Evolutionary conservation across 768 basidiomycete species (phyloP).

Genomic region (Hypholoma sublateritium): DNA sequence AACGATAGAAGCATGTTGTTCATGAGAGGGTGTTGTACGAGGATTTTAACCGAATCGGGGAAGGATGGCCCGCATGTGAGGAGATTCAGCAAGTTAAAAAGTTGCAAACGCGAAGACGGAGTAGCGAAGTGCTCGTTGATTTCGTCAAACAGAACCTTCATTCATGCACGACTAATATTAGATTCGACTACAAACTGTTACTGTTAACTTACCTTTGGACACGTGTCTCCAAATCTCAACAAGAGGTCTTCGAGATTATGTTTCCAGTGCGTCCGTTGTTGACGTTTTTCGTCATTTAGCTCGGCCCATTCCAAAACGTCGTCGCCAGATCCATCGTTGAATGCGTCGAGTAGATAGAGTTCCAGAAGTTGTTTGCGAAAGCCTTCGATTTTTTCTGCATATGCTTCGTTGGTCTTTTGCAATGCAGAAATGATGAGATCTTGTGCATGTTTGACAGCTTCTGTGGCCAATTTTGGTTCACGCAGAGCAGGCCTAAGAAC

Average conservation of each 20-base stretch:
- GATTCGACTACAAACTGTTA: neutral
- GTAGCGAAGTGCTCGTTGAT: conserved; percentile 60
- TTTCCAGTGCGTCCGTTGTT: conserved; percentile 68
- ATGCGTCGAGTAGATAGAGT: conserved; percentile 74
- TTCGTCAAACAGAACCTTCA: conserved; percentile 70
- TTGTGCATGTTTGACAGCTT: conserved; percentile 64
- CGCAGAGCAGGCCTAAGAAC: conserved; percentile 76
- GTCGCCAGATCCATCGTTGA: conserved; percentile 69
- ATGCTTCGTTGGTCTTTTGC: conserved; percentile 44
- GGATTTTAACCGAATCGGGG: conserved; percentile 41
- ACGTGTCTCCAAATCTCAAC: conserved; percentile 59
- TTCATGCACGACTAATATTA: conserved; percentile 3
- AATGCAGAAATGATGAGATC: conserved; percentile 68
- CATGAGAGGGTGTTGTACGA: conserved; percentile 66
- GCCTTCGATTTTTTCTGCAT: conserved; percentile 50
- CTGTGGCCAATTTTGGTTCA: conserved; percentile 63
- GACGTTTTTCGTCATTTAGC: conserved; percentile 60
- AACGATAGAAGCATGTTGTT: conserved; percentile 65
- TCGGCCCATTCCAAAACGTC: conserved; percentile 77
- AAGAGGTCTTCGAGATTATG: conserved; percentile 76
- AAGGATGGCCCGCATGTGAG: conserved; percentile 60
- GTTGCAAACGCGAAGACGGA: conserved; percentile 66
- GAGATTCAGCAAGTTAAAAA: conserved; percentile 63
- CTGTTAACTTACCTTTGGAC: conserved; percentile 55
- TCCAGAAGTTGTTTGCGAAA: conserved; percentile 73